Percentiles rank a stretch among this genome's conserved stretches.
Evolutionary conservation across 768 basidiomycete genomes (phyloP).

Genomic region (Pholiota molesta): DNA sequence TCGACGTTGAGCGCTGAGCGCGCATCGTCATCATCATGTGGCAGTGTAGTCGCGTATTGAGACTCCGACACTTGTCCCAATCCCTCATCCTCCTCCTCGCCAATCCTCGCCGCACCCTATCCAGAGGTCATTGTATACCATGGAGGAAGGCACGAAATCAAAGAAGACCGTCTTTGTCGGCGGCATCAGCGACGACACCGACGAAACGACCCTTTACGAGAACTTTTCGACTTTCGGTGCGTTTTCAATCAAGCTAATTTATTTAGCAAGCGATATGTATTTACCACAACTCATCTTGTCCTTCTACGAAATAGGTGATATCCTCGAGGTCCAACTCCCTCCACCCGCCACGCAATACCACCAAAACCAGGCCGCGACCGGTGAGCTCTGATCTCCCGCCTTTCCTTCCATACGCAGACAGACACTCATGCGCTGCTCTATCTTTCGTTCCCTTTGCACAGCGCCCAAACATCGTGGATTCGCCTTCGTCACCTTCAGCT

Average conservation of each 20-base stretch:
- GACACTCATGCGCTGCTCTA: no score
- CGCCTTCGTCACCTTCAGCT: slow-evolving; percentile 88
- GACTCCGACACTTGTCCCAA: slow-evolving; percentile 9
- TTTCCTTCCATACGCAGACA: no score
- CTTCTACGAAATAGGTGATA: slow-evolving; percentile 62
- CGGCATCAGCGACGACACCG: slow-evolving; percentile 81
- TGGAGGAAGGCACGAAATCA: slow-evolving; percentile 84
- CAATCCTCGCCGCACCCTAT: neutral
- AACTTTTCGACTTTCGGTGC: slow-evolving; percentile 87
- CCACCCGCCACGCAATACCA: slow-evolving; percentile 72
- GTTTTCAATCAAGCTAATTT: slow-evolving; percentile 21
- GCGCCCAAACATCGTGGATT: slow-evolving; percentile 91
- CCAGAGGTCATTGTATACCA: slow-evolving; percentile 27
- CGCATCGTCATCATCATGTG: no score
- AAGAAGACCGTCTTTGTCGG: slow-evolving; percentile 89
- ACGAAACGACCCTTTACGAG: slow-evolving; percentile 76
- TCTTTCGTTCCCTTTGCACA: slow-evolving; percentile 24
- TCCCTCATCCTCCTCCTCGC: neutral
- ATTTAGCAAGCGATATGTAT: no score
- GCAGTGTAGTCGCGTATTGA: neutral
- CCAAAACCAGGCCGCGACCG: slow-evolving; percentile 43
- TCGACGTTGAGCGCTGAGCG: no score
- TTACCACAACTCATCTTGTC: neutral
- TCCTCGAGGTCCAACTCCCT: slow-evolving; percentile 91
- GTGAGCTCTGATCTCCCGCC: slow-evolving; percentile 34